These are phyloP conservation scores for Malbranchea zuffiana DNA, from an alignment of 2,329 filamentous ascomycete species.

Conservation along the genomic window DNA sequence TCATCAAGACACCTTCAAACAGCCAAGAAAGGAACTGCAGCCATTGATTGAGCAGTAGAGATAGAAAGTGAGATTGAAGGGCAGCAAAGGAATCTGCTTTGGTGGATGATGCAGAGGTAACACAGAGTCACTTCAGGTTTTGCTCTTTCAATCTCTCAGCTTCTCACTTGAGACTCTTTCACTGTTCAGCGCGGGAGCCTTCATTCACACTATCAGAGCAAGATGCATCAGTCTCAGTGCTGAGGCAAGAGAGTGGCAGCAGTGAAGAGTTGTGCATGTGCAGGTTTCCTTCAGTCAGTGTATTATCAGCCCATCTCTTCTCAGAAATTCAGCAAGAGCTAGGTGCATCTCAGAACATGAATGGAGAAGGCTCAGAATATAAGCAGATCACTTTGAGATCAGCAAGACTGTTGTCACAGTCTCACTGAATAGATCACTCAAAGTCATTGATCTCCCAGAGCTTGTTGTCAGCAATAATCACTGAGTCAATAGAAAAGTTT, in stretches of 20 bases:
- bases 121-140: background rate
- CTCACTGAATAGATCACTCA: background rate
- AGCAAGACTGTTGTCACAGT: background rate
- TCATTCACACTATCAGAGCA: slow-evolving; percentile 2
- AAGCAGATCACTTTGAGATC: background rate
- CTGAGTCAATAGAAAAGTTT: slow-evolving; percentile 5
- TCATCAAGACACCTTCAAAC: slow-evolving; percentile 3
- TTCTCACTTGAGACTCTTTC: slow-evolving; percentile 1
- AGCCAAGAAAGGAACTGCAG: slow-evolving; percentile 9
- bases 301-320: background rate
- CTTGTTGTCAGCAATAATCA: slow-evolving; percentile 2
- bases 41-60: slow-evolving; percentile 1
- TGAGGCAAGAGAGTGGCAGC: background rate
- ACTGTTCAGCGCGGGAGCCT: background rate
- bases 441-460: background rate
- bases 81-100: slow-evolving; percentile 3
- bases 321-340: background rate
- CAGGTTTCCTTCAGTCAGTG: background rate
- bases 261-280: background rate
- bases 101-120: background rate
- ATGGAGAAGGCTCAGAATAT: slow-evolving; percentile 9
- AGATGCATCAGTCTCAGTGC: slow-evolving; percentile 2
- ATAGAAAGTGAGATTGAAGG: slow-evolving; percentile 4
- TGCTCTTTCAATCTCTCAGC: slow-evolving; percentile 1
- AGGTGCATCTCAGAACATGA: slow-evolving; percentile 4